Percentiles rank a stretch among this genome's conserved stretches.
Conservation (phyloP, 768 basidiomycete genomes). For the Termitomyces sp. region DNA sequence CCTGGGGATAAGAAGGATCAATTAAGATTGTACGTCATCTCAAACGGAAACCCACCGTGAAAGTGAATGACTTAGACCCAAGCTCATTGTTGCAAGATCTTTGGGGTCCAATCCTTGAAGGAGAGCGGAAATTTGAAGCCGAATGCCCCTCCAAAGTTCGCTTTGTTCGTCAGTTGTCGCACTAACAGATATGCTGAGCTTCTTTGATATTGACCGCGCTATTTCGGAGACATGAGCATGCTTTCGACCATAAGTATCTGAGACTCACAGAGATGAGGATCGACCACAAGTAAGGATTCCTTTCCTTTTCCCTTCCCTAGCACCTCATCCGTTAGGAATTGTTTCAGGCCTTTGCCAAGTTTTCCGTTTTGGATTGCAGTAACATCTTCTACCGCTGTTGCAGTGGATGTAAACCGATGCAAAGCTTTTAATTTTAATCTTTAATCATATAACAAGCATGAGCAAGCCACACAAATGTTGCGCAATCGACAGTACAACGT, state of each 20-base stretch:
- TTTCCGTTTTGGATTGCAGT: constrained; percentile 91
- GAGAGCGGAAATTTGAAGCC: constrained; percentile 79
- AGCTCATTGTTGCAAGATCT: constrained; percentile 94
- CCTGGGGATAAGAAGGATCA: constrained; percentile 30
- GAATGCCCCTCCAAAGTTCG: constrained; percentile 95
- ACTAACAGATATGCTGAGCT: constrained; percentile 86
- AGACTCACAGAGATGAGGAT: constrained; percentile 80
- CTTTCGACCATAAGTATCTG: neutral
- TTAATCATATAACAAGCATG: constrained; percentile 1
- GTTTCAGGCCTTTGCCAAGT: constrained; percentile 86
- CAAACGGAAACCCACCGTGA: constrained; percentile 59
- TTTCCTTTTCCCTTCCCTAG: constrained; percentile 88
- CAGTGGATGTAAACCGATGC: constrained; percentile 96
- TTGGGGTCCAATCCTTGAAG: constrained; percentile 90
- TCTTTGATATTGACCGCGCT: constrained; percentile 89
- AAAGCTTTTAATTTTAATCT: constrained; percentile 93
- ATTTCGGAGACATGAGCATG: neutral
- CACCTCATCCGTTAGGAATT: constrained; percentile 85
- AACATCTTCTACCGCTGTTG: constrained; percentile 94
- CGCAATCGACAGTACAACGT: constrained; percentile 26
- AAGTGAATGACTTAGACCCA: constrained; percentile 95
- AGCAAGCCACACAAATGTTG: neutral
- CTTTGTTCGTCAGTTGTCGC: constrained; percentile 44
- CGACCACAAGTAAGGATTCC: constrained; percentile 79
- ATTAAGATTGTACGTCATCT: neutral